A percentile compares a stretch with the other conserved stretches of the same genome.
These are phyloP conservation scores for Kitagawia praeruptora DNA, from an alignment of 129 eudicot genomes.

Conservation along the genomic window DNA sequence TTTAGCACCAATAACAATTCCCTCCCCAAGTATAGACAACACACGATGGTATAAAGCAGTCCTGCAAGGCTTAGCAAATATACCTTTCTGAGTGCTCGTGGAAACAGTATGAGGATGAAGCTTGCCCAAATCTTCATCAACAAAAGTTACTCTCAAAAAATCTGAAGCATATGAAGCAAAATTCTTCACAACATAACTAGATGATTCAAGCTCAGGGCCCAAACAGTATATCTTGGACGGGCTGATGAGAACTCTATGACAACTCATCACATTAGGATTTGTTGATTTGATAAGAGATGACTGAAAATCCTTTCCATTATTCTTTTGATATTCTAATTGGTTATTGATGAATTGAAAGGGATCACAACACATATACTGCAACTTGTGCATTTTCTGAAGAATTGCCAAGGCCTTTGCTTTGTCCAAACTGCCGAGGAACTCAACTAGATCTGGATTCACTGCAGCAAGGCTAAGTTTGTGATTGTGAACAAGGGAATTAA, in stretches of 20 bases:
- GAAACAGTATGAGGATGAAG: constrained; percentile 51
- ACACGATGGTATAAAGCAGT: constrained; percentile 57
- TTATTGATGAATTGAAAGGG: constrained; percentile 48
- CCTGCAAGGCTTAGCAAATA: constrained; percentile 59
- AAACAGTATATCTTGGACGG: constrained; percentile 74
- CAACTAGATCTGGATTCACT: constrained; percentile 38
- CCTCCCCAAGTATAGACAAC: constrained; percentile 60
- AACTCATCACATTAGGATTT: constrained; percentile 67
- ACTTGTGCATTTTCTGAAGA: constrained; percentile 75
- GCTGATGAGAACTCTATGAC: constrained; percentile 75
- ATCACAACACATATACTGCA: constrained; percentile 57
- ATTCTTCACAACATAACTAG: constrained; percentile 81
- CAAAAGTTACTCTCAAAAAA: constrained; percentile 82
- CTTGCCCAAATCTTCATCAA: constrained; percentile 94
- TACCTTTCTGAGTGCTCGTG: constrained; percentile 41
- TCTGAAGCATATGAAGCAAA: constrained; percentile 67
- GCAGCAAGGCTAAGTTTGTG: constrained; percentile 71
- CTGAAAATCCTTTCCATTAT: constrained; percentile 21
- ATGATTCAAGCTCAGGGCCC: constrained; percentile 91
- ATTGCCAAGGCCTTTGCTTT: constrained; percentile 34
- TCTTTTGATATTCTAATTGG: constrained; percentile 16
- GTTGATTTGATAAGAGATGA: constrained; percentile 28
- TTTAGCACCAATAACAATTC: constrained; percentile 66
- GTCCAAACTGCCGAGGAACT: constrained; percentile 46
- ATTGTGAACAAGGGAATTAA: constrained; percentile 78